Conservation (phyloP, 345 rosid species). For the Dovyalis caffra region DNA sequence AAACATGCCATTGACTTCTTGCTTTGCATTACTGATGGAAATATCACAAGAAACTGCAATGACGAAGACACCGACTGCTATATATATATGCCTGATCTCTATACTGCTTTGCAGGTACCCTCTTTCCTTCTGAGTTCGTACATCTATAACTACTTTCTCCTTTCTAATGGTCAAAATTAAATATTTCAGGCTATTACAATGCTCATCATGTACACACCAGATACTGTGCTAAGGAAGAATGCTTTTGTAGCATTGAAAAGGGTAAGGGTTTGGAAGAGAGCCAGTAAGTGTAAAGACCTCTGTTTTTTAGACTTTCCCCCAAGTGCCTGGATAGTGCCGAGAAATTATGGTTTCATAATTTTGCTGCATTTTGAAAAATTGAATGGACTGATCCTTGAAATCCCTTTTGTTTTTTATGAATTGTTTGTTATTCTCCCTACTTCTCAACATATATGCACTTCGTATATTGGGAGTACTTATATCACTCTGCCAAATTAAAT, state of each 20-base stretch:
- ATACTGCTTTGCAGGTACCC: conserved; percentile 66
- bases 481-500: conserved; percentile 17
- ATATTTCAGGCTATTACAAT: conserved; percentile 20
- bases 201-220: conserved; percentile 18
- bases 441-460: too few relatives aligned
- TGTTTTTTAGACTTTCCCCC: background rate
- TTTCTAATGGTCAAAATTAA: background rate
- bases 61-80: conserved; percentile 49
- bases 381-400: background rate
- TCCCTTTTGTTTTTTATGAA: too few relatives aligned
- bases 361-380: background rate
- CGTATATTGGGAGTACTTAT: background rate
- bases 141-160: conserved; percentile 19
- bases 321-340: background rate
- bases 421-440: too few relatives aligned
- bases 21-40: conserved; percentile 55
- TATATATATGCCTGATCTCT: conserved; percentile 52
- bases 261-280: conserved; percentile 38
- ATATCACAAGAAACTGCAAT: conserved; percentile 27
- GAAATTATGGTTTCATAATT: background rate
- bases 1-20: conserved; percentile 60
- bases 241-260: conserved; percentile 72
- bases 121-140: conserved; percentile 16
- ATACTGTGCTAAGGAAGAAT: conserved; percentile 53
- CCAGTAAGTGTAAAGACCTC: background rate